Conservation (phyloP, 2,329 filamentous ascomycete species). For the Ploettnerulaceae sp. region DNA sequence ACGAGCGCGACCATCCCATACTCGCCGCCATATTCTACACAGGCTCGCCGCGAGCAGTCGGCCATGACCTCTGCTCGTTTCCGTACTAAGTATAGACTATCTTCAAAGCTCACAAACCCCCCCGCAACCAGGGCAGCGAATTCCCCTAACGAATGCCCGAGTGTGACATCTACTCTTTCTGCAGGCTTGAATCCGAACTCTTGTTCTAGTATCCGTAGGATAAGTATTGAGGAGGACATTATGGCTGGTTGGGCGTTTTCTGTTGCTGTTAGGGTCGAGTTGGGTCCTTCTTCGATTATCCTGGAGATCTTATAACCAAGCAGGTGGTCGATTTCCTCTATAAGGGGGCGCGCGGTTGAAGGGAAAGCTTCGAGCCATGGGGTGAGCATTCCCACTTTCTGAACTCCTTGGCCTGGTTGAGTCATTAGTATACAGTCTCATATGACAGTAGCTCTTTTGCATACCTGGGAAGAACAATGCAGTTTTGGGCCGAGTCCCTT, state of each 20-base stretch:
- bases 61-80: conserved; percentile 80
- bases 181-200: conserved; percentile 74
- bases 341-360: conserved; percentile 63
- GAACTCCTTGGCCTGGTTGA: conserved; percentile 72
- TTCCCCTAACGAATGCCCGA: conserved; percentile 89
- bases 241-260: conserved; percentile 91
- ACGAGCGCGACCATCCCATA: conserved; percentile 95
- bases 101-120: conserved; percentile 71
- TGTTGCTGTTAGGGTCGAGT: conserved; percentile 70
- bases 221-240: conserved; percentile 89
- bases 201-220: conserved; percentile 78
- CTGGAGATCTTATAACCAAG: conserved; percentile 70
- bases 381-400: conserved; percentile 80
- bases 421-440: conserved; percentile 10
- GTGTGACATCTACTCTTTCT: conserved; percentile 71
- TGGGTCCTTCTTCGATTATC: conserved; percentile 76
- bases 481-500: conserved; percentile 31
- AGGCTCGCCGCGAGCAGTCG: conserved; percentile 63
- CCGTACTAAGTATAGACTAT: conserved; percentile 73
- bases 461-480: conserved; percentile 38
- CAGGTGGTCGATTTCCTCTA: conserved; percentile 79
- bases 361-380: conserved; percentile 89
- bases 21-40: conserved; percentile 65
- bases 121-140: conserved; percentile 86
- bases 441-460: conserved; percentile 1